Conservation (phyloP, 495 filamentous ascomycete species). For the Penicillium flavigenum region DNA sequence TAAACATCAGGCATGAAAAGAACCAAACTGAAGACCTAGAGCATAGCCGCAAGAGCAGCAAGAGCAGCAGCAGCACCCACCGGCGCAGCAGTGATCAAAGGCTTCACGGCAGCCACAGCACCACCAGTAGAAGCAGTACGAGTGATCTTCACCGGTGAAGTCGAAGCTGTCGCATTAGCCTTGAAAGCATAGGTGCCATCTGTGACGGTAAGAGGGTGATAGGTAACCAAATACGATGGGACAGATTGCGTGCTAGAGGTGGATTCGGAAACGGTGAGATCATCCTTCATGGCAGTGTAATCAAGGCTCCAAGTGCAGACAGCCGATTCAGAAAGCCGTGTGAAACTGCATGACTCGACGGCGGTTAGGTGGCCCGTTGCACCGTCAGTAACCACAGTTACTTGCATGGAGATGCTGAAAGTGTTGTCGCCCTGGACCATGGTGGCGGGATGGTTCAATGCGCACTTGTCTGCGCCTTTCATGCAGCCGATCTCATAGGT, state of each 20-base stretch:
- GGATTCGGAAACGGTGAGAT: slow-evolving; percentile 7
- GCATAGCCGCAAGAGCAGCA: slow-evolving; percentile 8
- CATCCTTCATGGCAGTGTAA: background rate
- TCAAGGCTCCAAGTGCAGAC: slow-evolving; percentile 7
- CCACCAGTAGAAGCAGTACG: slow-evolving; percentile 8
- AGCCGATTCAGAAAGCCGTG: slow-evolving; percentile 15
- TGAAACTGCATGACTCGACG: slow-evolving; percentile 17
- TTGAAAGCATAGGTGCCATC: slow-evolving; percentile 14
- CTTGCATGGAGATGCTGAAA: slow-evolving; percentile 5
- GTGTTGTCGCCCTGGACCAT: slow-evolving; percentile 27
- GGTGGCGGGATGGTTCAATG: slow-evolving; percentile 23
- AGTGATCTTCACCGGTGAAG: slow-evolving; percentile 11
- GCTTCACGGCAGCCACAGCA: slow-evolving; percentile 7
- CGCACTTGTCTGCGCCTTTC: slow-evolving; percentile 22
- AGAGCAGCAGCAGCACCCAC: slow-evolving; percentile 13
- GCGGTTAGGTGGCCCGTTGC: background rate
- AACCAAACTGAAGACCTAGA: background rate
- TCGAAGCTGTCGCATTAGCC: slow-evolving; percentile 2
- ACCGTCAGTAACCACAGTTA: background rate
- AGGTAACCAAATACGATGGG: background rate
- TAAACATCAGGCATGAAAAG: background rate
- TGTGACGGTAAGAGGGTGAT: slow-evolving; percentile 9
- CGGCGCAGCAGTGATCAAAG: slow-evolving; percentile 22
- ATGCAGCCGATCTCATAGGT: slow-evolving; percentile 33
- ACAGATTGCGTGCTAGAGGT: background rate